phyloP scores from a whole-genome alignment of 1,284 basidiomycete genomes.

The Wolfiporia cocos region DNA sequence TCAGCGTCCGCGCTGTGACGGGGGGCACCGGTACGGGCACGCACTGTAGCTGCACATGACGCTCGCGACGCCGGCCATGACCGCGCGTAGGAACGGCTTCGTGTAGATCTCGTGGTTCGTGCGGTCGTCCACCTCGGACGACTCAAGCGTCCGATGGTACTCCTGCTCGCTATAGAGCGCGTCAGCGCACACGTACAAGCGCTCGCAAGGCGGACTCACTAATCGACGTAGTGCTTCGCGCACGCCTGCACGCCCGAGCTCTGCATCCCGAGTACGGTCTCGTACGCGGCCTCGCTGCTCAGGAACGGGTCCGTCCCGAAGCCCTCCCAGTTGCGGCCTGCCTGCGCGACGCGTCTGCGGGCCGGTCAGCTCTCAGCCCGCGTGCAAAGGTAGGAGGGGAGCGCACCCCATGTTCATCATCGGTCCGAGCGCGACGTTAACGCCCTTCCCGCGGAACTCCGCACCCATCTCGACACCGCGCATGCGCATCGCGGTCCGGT shows the following conservation, averaged over 20 bases:
- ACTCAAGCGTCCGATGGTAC: slow-evolving; percentile 44
- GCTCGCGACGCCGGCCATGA: slow-evolving; percentile 71
- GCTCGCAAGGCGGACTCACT: slow-evolving; percentile 40
- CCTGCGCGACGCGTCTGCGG: slow-evolving; percentile 42
- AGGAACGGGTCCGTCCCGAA: slow-evolving; percentile 79
- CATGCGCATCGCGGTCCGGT: slow-evolving; percentile 57
- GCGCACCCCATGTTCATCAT: slow-evolving; percentile 63
- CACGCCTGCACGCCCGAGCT: slow-evolving; percentile 67
- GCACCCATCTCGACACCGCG: slow-evolving; percentile 73
- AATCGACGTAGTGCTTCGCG: slow-evolving; percentile 74
- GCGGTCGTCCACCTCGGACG: slow-evolving; percentile 71
- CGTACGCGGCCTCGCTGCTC: slow-evolving; percentile 63
- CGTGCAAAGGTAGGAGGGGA: not conserved
- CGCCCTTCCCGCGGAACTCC: slow-evolving; percentile 79
- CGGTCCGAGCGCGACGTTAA: slow-evolving; percentile 61
- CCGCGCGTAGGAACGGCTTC: slow-evolving; percentile 65
- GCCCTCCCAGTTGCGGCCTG: slow-evolving; percentile 84
- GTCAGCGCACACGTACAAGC: no score
- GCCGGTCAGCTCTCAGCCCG: not conserved
- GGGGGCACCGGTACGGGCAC: slow-evolving; percentile 7
- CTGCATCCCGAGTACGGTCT: slow-evolving; percentile 75
- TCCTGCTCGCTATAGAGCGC: slow-evolving; percentile 52
- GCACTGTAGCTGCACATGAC: slow-evolving; percentile 74
- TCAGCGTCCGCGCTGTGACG: no score
- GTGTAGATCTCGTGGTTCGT: slow-evolving; percentile 74